These are phyloP conservation scores for Penicillium bovifimosum DNA, from an alignment of 495 filamentous ascomycete genomes.

Conservation along the genomic window DNA sequence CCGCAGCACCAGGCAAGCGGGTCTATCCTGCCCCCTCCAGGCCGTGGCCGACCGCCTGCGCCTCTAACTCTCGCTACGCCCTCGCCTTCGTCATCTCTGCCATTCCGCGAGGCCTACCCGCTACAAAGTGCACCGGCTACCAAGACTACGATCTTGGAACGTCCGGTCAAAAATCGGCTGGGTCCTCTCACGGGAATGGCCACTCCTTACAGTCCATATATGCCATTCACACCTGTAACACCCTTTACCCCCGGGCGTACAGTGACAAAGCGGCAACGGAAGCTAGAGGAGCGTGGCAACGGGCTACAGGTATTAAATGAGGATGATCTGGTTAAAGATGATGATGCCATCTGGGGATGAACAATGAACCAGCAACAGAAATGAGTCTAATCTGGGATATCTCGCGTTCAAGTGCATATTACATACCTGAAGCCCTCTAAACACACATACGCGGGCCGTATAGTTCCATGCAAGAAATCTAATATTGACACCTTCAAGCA, in stretches of 20 bases:
- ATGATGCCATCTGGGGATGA: conserved; percentile 54
- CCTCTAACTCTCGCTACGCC: conserved; percentile 35
- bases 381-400: neutral
- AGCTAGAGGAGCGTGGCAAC: conserved; percentile 41
- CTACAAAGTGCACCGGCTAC: conserved; percentile 56
- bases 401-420: neutral
- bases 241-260: conserved; percentile 77
- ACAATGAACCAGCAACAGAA: conserved; percentile 8
- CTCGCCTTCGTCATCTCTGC: conserved; percentile 39
- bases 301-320: conserved; percentile 39
- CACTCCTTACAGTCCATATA: conserved; percentile 84
- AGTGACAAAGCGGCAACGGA: conserved; percentile 69
- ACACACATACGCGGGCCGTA: conserved; percentile 1
- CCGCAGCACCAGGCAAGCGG: conserved; percentile 18
- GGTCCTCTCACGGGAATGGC: conserved; percentile 71
- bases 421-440: no score
- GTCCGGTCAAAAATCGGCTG: conserved; percentile 48
- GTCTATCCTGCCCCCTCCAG: conserved; percentile 14
- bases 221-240: conserved; percentile 82
- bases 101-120: conserved; percentile 51
- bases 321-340: conserved; percentile 47
- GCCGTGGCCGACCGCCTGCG: conserved; percentile 27
- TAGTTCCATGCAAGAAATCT: neutral
- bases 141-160: conserved; percentile 75
- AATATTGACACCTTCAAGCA: neutral